These are phyloP conservation scores for Brasilioporus rufonigricans DNA, from an alignment of 768 basidiomycete genomes.

Conservation along the genomic window DNA sequence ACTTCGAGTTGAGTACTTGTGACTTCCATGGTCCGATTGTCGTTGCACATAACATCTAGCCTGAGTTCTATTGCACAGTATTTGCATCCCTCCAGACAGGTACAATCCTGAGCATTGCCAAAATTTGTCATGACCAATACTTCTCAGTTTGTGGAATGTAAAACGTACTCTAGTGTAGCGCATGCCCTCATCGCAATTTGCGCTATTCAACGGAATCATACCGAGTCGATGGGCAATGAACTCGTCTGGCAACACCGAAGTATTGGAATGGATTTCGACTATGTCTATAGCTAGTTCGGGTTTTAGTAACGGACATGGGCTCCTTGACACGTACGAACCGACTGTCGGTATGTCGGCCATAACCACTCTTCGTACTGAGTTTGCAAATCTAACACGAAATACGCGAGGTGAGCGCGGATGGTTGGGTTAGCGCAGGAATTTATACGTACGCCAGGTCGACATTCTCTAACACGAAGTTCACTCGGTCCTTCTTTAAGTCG, in stretches of 20 bases:
- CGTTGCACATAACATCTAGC: slow-evolving; percentile 74
- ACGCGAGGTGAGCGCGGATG: slow-evolving; percentile 9
- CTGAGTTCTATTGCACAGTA: slow-evolving; percentile 83
- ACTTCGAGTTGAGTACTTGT: slow-evolving; percentile 84
- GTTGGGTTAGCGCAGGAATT: background rate
- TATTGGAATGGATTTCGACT: slow-evolving; percentile 89
- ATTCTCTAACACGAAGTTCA: slow-evolving; percentile 92
- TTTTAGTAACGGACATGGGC: slow-evolving; percentile 3
- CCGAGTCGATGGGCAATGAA: slow-evolving; percentile 96
- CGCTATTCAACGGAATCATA: slow-evolving; percentile 86
- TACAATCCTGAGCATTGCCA: slow-evolving; percentile 72
- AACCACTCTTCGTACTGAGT: slow-evolving; percentile 89
- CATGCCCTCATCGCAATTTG: slow-evolving; percentile 87
- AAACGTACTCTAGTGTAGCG: slow-evolving; percentile 66
- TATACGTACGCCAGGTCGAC: slow-evolving; percentile 87
- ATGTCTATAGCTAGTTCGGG: slow-evolving; percentile 82
- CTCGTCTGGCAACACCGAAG: slow-evolving; percentile 93
- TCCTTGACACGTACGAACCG: slow-evolving; percentile 50
- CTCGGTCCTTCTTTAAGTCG: slow-evolving; percentile 78
- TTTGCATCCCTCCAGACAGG: slow-evolving; percentile 78
- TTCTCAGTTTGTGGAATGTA: background rate
- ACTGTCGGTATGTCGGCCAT: slow-evolving; percentile 97
- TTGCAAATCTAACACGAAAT: slow-evolving; percentile 72
- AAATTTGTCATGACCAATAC: background rate
- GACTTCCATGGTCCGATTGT: slow-evolving; percentile 74